Percentiles rank a stretch among this genome's conserved stretches.
Evolutionary conservation across 805 yeast species (phyloP).

Genomic region (Ogataea angusta): DNA sequence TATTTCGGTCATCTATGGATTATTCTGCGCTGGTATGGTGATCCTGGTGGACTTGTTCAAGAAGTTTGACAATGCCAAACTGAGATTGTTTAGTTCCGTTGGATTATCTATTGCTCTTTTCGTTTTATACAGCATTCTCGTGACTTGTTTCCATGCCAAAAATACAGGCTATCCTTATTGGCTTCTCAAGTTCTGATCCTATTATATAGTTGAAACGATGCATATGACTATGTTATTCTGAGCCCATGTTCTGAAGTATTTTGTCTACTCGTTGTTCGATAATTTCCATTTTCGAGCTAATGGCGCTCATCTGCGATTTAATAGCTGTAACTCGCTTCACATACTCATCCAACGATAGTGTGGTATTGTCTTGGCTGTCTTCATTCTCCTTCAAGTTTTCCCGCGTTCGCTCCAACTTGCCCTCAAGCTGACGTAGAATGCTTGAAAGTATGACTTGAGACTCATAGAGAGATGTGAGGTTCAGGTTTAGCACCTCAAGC

Average conservation of each 20-base stretch:
- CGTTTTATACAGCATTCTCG: conserved; percentile 58
- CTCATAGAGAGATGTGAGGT: conserved; percentile 50
- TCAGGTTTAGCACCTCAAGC: conserved; percentile 47
- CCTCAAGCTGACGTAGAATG: conserved; percentile 41
- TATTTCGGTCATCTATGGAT: conserved; percentile 68
- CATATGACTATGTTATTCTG: conserved; percentile 4
- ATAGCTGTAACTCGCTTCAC: conserved; percentile 25
- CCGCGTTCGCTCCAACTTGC: conserved; percentile 27
- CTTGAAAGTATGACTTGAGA: conserved; percentile 54
- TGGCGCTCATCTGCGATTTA: conserved; percentile 22
- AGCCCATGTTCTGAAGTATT: conserved; percentile 21
- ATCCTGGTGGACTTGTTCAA: conserved; percentile 59
- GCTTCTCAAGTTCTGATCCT: conserved; percentile 35
- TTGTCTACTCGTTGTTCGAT: conserved; percentile 37
- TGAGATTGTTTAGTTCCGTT: conserved; percentile 48
- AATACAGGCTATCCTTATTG: conserved; percentile 73
- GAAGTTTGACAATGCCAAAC: conserved; percentile 39
- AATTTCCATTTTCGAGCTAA: conserved; percentile 31
- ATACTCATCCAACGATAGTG: conserved; percentile 14
- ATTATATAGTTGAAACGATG: conserved; percentile 7
- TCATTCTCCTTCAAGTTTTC: conserved; percentile 9
- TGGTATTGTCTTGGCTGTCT: conserved; percentile 4
- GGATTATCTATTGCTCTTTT: conserved; percentile 45
- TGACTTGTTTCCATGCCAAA: conserved; percentile 67
- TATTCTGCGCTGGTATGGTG: conserved; percentile 58